phyloP scores from a whole-genome alignment of 2,329 filamentous ascomycete genomes.

The Fusarium dimerum region DNA sequence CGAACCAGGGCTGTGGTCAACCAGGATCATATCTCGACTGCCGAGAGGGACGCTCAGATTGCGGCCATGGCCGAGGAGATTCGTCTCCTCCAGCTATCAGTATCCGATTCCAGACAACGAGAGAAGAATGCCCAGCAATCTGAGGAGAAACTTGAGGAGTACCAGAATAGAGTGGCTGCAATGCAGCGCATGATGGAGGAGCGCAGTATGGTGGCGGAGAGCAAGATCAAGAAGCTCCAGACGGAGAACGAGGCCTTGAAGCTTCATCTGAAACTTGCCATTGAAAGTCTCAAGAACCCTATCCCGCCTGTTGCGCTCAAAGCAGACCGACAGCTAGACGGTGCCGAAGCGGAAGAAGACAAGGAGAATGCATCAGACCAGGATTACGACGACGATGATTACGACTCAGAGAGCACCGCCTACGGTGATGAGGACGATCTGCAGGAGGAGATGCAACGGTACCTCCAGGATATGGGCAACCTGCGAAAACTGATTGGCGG shows the following conservation, averaged over 20 bases:
- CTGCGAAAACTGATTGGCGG: constrained; percentile 63
- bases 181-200: constrained; percentile 98
- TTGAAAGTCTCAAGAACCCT: constrained; percentile 87
- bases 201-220: constrained; percentile 83
- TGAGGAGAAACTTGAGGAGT: constrained; percentile 87
- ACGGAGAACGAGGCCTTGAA: constrained; percentile 89
- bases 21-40: constrained; percentile 89
- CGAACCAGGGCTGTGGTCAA: constrained; percentile 93
- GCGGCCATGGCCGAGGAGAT: constrained; percentile 95
- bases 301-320: constrained; percentile 64
- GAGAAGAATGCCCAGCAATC: constrained; percentile 78
- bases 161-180: constrained; percentile 83
- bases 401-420: constrained; percentile 46
- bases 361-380: constrained; percentile 49
- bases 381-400: constrained; percentile 62
- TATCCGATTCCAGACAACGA: constrained; percentile 63
- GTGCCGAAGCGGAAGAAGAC: constrained; percentile 39
- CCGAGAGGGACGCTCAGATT: constrained; percentile 93
- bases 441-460: constrained; percentile 81
- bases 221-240: constrained; percentile 87
- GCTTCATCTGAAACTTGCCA: constrained; percentile 82
- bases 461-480: constrained; percentile 83
- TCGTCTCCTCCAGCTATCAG: constrained; percentile 75
- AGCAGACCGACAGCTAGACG: constrained; percentile 28
- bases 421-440: constrained; percentile 60